phyloP scores from a whole-genome alignment of 305 asterid species.

The Fraxinus latifolia region DNA sequence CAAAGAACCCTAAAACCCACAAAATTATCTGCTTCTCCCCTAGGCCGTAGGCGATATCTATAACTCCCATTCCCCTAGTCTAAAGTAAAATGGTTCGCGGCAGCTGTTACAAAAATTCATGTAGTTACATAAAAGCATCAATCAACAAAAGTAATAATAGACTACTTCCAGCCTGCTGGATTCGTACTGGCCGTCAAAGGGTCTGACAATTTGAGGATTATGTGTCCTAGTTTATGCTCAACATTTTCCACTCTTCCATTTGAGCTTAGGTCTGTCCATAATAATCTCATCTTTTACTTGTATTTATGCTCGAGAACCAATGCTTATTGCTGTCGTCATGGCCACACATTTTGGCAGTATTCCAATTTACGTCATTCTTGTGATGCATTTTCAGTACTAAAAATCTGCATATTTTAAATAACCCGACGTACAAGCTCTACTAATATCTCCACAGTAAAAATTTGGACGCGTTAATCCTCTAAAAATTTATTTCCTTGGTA shows the following conservation, averaged over 20 bases:
- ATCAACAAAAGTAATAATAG: neutral
- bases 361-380: neutral
- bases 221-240: conserved; percentile 19
- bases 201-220: conserved; percentile 17
- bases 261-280: conserved; percentile 49
- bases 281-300: neutral
- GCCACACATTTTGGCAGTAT: neutral
- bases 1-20: neutral
- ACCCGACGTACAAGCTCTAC: neutral
- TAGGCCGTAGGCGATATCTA: neutral
- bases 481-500: neutral
- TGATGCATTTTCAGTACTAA: neutral
- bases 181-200: conserved; percentile 53
- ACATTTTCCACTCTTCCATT: conserved; percentile 33
- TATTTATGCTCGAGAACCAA: neutral
- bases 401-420: neutral
- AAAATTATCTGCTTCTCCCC: neutral
- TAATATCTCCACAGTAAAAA: neutral
- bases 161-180: conserved; percentile 47
- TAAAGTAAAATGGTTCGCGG: neutral
- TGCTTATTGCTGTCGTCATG: neutral
- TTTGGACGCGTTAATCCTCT: neutral
- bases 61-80: neutral
- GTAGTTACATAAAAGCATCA: neutral
- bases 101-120: neutral